Evolutionary conservation across 1,284 basidiomycete species (phyloP).

Genomic region (Tilletiopsis washingtonensis): DNA sequence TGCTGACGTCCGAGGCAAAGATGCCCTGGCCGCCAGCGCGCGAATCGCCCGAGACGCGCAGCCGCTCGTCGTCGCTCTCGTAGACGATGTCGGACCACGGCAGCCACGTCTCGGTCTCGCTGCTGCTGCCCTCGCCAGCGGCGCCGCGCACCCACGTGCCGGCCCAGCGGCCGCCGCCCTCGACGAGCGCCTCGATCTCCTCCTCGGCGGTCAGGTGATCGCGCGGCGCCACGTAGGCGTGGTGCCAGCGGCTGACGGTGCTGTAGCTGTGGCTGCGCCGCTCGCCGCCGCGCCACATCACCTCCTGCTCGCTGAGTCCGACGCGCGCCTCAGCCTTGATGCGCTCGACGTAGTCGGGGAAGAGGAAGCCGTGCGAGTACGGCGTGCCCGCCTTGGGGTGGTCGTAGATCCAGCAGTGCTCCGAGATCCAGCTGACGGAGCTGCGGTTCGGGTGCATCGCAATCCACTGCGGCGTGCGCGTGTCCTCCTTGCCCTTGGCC

Average conservation of each 20-base stretch:
- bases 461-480: constrained; percentile 89
- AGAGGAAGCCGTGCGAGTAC: constrained; percentile 94
- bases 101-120: constrained; percentile 18
- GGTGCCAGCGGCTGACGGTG: constrained; percentile 76
- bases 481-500: constrained; percentile 83
- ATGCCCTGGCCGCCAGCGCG: background rate
- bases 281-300: constrained; percentile 41
- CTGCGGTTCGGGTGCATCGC: constrained; percentile 70
- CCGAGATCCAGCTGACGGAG: constrained; percentile 78
- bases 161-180: constrained; percentile 58
- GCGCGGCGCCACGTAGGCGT: constrained; percentile 66
- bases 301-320: constrained; percentile 48
- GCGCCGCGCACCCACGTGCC: constrained; percentile 52
- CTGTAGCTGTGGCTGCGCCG: constrained; percentile 64
- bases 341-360: constrained; percentile 75
- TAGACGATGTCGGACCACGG: constrained; percentile 44
- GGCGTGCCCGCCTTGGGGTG: constrained; percentile 81
- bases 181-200: constrained; percentile 82
- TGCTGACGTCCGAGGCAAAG: constrained; percentile 1
- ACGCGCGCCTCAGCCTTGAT: constrained; percentile 52
- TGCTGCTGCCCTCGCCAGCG: constrained; percentile 18
- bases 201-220: constrained; percentile 62
- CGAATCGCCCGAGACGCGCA: constrained; percentile 9
- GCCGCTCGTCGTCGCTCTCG: constrained; percentile 35
- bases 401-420: constrained; percentile 96